Evolutionary conservation across 768 basidiomycete species (phyloP).

Genomic region (Russula ochroleuca): DNA sequence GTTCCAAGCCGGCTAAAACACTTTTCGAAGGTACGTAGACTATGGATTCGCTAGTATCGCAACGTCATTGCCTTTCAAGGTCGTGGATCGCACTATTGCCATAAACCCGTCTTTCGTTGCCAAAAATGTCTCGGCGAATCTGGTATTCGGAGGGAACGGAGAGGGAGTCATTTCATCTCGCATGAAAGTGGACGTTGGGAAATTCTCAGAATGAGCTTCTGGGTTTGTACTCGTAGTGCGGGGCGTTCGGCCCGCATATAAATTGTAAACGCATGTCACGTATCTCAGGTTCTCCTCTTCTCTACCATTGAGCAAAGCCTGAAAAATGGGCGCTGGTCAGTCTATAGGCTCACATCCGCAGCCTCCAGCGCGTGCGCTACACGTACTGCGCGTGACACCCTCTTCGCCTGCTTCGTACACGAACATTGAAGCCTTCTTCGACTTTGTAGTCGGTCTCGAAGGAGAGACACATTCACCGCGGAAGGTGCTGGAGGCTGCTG

Average conservation of each 20-base stretch:
- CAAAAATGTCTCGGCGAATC: conserved; percentile 52
- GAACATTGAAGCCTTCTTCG: conserved; percentile 88
- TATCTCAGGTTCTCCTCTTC: not conserved
- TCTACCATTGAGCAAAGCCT: not conserved
- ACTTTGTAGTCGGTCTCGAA: conserved; percentile 91
- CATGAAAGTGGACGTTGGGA: conserved; percentile 23
- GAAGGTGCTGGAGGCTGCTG: conserved; percentile 58
- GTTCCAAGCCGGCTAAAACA: conserved; percentile 86
- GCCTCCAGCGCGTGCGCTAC: conserved; percentile 61
- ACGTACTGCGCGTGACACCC: conserved; percentile 86
- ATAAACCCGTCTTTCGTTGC: conserved; percentile 81
- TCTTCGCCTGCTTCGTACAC: conserved; percentile 85
- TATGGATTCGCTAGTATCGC: conserved; percentile 47
- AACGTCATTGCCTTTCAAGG: conserved; percentile 40
- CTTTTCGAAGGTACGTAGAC: conserved; percentile 69
- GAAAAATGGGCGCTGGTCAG: conserved; percentile 68
- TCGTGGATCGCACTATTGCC: conserved; percentile 69
- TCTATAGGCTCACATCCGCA: conserved; percentile 48
- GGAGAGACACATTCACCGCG: conserved; percentile 53
- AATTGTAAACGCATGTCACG: not conserved
- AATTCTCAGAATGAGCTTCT: conserved; percentile 11
- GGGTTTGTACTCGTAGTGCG: not conserved
- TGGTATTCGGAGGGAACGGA: conserved; percentile 33
- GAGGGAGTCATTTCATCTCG: conserved; percentile 13
- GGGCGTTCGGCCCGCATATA: conserved; percentile 1